Conservation (phyloP, 2,329 filamentous ascomycete genomes). For the Onygena corvina region DNA sequence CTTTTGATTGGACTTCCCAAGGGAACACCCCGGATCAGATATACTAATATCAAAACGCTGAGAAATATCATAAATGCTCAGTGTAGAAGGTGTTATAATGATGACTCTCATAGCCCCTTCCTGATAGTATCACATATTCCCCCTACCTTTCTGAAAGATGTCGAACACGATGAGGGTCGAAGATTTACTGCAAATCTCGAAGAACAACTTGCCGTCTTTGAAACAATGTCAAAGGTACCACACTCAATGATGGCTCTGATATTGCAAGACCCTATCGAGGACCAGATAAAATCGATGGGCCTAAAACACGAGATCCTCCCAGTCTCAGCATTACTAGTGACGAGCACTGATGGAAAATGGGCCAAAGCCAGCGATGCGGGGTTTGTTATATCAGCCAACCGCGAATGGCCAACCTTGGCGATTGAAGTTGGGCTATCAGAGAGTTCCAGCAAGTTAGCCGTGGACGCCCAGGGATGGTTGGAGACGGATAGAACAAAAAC, state of each 20-base stretch:
- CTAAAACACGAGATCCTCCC: no score
- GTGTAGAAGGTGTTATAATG: not conserved
- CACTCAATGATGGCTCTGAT: not conserved
- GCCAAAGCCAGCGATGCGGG: not conserved
- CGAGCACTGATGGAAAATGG: not conserved
- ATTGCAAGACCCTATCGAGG: not conserved
- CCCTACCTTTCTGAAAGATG: not conserved
- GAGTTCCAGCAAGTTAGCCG: conserved; percentile 1
- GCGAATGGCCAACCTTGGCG: not conserved
- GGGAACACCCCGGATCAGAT: conserved; percentile 3
- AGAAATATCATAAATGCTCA: not conserved
- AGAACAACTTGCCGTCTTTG: not conserved
- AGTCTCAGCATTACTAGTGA: not conserved
- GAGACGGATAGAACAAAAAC: not conserved
- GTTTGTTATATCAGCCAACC: not conserved
- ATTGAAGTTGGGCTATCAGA: not conserved
- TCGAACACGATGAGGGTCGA: not conserved
- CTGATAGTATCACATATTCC: not conserved
- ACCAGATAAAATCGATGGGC: not conserved
- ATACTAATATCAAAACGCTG: not conserved
- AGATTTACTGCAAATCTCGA: not conserved
- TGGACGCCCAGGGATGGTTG: conserved; percentile 7
- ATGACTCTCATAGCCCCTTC: conserved; percentile 3
- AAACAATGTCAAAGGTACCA: not conserved
- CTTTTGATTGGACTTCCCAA: conserved; percentile 7